These are phyloP conservation scores for Fusarium circinatum DNA, from an alignment of 2,329 filamentous ascomycete genomes.

Conservation along the genomic window DNA sequence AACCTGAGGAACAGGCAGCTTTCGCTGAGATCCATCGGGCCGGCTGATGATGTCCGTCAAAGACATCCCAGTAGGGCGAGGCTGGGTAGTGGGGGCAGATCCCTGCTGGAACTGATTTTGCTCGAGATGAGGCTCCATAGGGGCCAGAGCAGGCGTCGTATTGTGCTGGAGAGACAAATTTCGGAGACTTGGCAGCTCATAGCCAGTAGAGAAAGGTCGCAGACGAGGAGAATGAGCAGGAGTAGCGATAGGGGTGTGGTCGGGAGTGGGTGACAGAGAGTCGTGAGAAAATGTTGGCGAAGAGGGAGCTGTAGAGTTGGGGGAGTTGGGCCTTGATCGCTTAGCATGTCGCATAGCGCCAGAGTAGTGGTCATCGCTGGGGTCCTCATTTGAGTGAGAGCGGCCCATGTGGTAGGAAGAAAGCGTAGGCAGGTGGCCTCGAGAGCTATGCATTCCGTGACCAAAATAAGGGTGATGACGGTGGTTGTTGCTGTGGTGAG, in stretches of 20 bases:
- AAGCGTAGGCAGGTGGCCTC: conserved; percentile 77
- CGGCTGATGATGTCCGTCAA: conserved; percentile 94
- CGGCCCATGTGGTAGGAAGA: conserved; percentile 95
- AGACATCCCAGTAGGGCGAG: conserved; percentile 74
- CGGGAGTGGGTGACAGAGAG: conserved; percentile 92
- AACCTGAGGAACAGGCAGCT: conserved; percentile 90
- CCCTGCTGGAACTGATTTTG: conserved; percentile 52
- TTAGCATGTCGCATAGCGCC: conserved; percentile 78
- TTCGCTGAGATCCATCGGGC: conserved; percentile 86
- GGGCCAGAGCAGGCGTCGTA: conserved; percentile 65
- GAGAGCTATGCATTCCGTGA: conserved; percentile 59
- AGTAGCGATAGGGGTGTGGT: conserved; percentile 98
- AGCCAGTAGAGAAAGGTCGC: conserved; percentile 78
- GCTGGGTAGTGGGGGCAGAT: conserved; percentile 63
- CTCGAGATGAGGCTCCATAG: conserved; percentile 67
- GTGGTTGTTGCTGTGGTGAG: conserved; percentile 55
- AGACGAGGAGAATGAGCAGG: conserved; percentile 94
- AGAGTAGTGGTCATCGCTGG: conserved; percentile 78
- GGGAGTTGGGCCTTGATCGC: conserved; percentile 91
- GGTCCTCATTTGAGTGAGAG: conserved; percentile 83
- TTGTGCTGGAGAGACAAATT: conserved; percentile 65
- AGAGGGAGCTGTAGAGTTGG: conserved; percentile 93
- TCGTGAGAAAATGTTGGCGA: conserved; percentile 97
- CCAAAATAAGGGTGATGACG: conserved; percentile 66
- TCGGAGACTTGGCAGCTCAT: conserved; percentile 87